phyloP scores from a whole-genome alignment of 2,329 filamentous ascomycete species.

The Nemania sp. region DNA sequence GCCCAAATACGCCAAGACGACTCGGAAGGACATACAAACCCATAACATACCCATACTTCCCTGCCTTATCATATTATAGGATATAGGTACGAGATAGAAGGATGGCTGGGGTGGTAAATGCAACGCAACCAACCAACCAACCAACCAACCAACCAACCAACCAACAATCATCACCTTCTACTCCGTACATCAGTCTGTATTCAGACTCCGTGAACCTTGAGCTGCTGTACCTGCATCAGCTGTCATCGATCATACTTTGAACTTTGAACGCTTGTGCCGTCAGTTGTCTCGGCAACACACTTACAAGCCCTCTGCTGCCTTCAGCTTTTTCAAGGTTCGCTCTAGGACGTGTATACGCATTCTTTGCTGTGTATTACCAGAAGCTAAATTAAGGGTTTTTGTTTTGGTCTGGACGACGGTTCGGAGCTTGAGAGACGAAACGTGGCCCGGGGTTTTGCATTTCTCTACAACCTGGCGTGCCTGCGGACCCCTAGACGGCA shows the following conservation, averaged over 20 bases:
- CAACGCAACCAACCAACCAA: slow-evolving; percentile 15
- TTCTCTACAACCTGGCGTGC: slow-evolving; percentile 34
- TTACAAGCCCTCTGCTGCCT: not conserved
- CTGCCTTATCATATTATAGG: slow-evolving; percentile 12
- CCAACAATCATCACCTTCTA: not conserved
- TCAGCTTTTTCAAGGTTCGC: slow-evolving; percentile 2
- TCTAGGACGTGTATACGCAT: not conserved
- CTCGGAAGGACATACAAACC: slow-evolving; percentile 16
- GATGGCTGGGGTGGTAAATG: slow-evolving; percentile 14
- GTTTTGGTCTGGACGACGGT: not conserved
- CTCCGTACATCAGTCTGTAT: slow-evolving; percentile 6
- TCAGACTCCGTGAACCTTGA: slow-evolving; percentile 29
- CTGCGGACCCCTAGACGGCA: slow-evolving; percentile 24
- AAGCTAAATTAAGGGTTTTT: no score
- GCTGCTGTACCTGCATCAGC: slow-evolving; percentile 36
- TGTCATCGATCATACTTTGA: slow-evolving; percentile 21
- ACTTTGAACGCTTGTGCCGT: not conserved
- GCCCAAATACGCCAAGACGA: not conserved
- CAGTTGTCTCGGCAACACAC: slow-evolving; percentile 13
- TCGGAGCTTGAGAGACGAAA: slow-evolving; percentile 11
- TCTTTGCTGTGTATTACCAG: no score
- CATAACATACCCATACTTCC: not conserved
- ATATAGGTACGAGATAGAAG: slow-evolving; percentile 6
- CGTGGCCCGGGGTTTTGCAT: slow-evolving; percentile 20
- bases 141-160: no score